Evolutionary conservation across 163 green algal genomes (phyloP).

Genomic region (Smithsoniella earleae): DNA sequence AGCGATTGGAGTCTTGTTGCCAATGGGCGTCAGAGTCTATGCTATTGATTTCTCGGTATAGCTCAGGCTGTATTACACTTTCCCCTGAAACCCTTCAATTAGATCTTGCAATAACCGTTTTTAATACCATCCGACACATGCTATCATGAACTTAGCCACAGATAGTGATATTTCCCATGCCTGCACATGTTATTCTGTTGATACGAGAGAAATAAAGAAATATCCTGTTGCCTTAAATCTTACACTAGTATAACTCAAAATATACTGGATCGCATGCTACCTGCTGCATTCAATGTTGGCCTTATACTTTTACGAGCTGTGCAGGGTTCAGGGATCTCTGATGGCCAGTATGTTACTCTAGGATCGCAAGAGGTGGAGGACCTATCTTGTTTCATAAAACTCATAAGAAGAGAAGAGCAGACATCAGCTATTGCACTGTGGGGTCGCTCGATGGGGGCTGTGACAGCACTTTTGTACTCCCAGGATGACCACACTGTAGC

Average conservation of each 20-base stretch:
- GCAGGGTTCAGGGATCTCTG: constrained; percentile 80
- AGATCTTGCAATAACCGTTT: constrained; percentile 15
- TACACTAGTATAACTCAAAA: too few relatives aligned
- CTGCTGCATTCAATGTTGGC: too few relatives aligned
- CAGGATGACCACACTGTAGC: constrained; percentile 57
- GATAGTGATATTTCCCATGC: too few relatives aligned
- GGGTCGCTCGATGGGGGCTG: constrained; percentile 90
- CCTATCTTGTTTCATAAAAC: constrained; percentile 49
- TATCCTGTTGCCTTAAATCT: too few relatives aligned
- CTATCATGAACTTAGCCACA: too few relatives aligned
- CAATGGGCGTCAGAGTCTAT: constrained; percentile 74
- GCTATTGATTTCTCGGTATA: constrained; percentile 76
- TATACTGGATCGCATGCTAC: too few relatives aligned
- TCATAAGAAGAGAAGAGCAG: constrained; percentile 44
- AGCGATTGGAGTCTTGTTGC: constrained; percentile 67
- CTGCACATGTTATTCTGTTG: too few relatives aligned
- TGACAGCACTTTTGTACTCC: constrained; percentile 81
- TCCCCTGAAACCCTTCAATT: neutral
- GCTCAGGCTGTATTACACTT: neutral
- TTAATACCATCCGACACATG: constrained; percentile 17
- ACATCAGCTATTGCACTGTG: constrained; percentile 75
- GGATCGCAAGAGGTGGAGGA: constrained; percentile 81
- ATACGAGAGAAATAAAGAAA: too few relatives aligned
- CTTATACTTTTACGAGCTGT: too few relatives aligned
- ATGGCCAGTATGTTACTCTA: constrained; percentile 85